phyloP scores from a whole-genome alignment of 805 yeast species.

The Starmerella sirachaensis region DNA sequence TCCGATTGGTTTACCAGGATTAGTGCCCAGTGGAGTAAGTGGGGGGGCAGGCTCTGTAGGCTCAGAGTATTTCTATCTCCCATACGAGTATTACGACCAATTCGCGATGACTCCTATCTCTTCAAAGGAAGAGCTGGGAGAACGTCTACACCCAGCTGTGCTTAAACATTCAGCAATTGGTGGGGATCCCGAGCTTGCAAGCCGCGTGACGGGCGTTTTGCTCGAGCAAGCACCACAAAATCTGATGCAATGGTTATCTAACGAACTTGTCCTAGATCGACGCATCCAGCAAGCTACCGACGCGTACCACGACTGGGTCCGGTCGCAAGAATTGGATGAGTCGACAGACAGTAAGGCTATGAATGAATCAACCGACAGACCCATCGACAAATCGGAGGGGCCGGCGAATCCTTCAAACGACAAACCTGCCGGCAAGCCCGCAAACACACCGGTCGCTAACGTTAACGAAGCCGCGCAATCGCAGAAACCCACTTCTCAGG shows the following conservation, averaged over 20 bases:
- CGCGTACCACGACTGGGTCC: slow-evolving; percentile 44
- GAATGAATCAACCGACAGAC: no score
- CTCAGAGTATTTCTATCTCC: no score
- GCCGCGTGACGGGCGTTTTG: slow-evolving; percentile 92
- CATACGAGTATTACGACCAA: background rate
- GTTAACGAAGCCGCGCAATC: no score
- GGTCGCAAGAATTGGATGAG: background rate
- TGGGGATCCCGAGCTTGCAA: slow-evolving; percentile 73
- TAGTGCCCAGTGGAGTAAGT: no score
- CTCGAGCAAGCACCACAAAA: slow-evolving; percentile 80
- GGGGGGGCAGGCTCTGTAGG: no score
- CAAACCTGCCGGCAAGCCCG: no score
- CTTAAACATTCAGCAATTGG: slow-evolving; percentile 65
- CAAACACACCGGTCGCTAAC: no score
- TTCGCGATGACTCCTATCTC: background rate
- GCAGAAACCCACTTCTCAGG: no score
- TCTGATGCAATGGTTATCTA: slow-evolving; percentile 71
- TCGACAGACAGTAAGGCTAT: no score
- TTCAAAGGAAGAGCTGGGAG: slow-evolving; percentile 43
- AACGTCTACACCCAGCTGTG: slow-evolving; percentile 79
- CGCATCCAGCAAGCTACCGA: slow-evolving; percentile 83
- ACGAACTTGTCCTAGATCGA: slow-evolving; percentile 67
- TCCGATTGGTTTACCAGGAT: no score
- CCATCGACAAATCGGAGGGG: no score
- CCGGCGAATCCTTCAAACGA: no score